Conservation (phyloP, 257 asterid genomes). For the Solanum sejunctum region DNA sequence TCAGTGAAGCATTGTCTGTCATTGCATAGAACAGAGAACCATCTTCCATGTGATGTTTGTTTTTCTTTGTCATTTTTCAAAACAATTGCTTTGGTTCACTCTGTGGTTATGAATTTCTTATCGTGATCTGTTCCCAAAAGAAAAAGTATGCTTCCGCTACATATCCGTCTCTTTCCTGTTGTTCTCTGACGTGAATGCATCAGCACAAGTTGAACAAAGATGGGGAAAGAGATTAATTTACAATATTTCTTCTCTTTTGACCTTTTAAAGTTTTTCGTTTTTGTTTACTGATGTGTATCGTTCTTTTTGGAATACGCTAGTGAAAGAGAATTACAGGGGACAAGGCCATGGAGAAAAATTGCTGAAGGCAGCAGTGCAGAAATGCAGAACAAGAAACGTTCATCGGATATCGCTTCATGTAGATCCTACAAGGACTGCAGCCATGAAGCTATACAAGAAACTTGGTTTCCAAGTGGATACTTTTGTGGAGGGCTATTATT, state of each 20-base stretch:
- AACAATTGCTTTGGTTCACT: not conserved
- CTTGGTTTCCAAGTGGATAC: slow-evolving; percentile 65
- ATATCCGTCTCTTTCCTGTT: not conserved
- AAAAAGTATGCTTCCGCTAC: not conserved
- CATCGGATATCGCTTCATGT: slow-evolving; percentile 72
- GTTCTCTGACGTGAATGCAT: not conserved
- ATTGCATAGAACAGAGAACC: not conserved
- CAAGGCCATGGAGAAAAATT: slow-evolving; percentile 72
- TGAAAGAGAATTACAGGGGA: slow-evolving; percentile 56
- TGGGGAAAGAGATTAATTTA: not conserved
- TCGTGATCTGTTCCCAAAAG: not conserved
- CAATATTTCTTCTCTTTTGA: not conserved
- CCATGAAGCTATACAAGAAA: slow-evolving; percentile 69
- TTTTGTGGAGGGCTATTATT: slow-evolving; percentile 58
- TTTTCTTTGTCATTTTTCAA: not conserved
- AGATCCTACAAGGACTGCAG: slow-evolving; percentile 65
- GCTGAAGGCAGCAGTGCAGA: slow-evolving; percentile 61
- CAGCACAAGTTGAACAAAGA: not conserved
- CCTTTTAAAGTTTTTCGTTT: not conserved
- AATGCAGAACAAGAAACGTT: slow-evolving; percentile 52
- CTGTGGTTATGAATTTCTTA: not conserved
- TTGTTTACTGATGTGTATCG: not conserved
- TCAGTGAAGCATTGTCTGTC: not conserved
- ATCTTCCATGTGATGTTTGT: not conserved
- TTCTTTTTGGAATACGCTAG: slow-evolving; percentile 20